These are phyloP conservation scores for Periconia digitata DNA, from an alignment of 2,329 filamentous ascomycete genomes.

Conservation along the genomic window DNA sequence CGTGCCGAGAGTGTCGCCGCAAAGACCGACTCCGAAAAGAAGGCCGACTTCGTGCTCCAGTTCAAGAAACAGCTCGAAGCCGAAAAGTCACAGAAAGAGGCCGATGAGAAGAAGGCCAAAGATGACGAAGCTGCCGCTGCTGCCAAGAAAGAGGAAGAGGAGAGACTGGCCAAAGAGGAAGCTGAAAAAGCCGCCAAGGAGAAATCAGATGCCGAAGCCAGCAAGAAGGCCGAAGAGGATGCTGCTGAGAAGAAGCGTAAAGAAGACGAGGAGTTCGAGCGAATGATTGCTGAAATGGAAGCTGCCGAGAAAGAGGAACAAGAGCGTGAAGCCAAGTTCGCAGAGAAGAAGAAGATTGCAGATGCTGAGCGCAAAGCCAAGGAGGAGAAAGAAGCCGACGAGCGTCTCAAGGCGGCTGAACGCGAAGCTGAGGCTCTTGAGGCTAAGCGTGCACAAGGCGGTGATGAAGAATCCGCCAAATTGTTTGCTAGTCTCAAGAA, in stretches of 20 bases:
- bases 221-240: constrained; percentile 20
- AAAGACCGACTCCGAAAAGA: constrained; percentile 77
- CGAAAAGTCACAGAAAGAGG: constrained; percentile 56
- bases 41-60: constrained; percentile 64
- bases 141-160: constrained; percentile 32
- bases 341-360: constrained; percentile 67
- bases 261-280: constrained; percentile 51
- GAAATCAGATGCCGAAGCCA: constrained; percentile 17
- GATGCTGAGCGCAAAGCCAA: constrained; percentile 62
- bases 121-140: constrained; percentile 42
- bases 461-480: constrained; percentile 45
- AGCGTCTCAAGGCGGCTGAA: constrained; percentile 51
- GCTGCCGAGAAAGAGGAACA: constrained; percentile 50
- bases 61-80: constrained; percentile 58
- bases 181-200: constrained; percentile 54
- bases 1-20: constrained; percentile 70
- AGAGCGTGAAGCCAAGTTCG: constrained; percentile 70
- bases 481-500: constrained; percentile 54
- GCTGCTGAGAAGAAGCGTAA: constrained; percentile 36
- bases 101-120: constrained; percentile 45
- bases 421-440: constrained; percentile 54
- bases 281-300: constrained; percentile 65
- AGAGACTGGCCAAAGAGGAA: constrained; percentile 47
- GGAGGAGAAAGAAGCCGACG: constrained; percentile 57
- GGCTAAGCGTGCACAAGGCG: constrained; percentile 44